These are phyloP conservation scores for Phytophthora parvispora DNA, from an alignment of 352 stramenopile genomes.

Conservation along the genomic window DNA sequence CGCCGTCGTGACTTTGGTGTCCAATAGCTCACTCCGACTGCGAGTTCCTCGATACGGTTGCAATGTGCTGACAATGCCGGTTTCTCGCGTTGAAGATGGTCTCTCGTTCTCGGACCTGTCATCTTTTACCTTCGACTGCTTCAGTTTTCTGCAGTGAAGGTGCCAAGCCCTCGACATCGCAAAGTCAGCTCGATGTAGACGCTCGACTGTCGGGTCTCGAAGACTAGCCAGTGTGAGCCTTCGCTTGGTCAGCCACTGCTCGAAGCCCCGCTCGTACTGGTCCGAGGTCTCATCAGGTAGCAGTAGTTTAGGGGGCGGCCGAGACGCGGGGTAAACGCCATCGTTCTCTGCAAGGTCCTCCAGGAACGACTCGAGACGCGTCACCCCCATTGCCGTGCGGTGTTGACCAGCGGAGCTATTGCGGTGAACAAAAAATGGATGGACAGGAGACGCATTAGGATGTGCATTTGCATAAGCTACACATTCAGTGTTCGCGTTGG, in stretches of 20 bases:
- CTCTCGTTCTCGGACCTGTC: neutral
- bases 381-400: neutral
- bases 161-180: neutral
- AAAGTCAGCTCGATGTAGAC: neutral
- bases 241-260: neutral
- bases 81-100: neutral
- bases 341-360: neutral
- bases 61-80: neutral
- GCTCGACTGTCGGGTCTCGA: neutral
- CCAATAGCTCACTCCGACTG: neutral
- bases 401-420: neutral
- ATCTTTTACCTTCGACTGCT: neutral
- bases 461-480: no score
- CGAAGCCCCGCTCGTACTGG: neutral
- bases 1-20: neutral
- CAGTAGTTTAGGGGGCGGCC: neutral
- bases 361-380: neutral
- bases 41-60: neutral
- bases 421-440: neutral
- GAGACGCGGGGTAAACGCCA: neutral
- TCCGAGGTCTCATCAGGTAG: neutral
- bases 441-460: neutral
- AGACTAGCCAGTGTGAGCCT: neutral
- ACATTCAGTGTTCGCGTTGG: no score
- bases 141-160: neutral